phyloP scores from a whole-genome alignment of 306 rosid genomes.

The Cajanus cajan region DNA sequence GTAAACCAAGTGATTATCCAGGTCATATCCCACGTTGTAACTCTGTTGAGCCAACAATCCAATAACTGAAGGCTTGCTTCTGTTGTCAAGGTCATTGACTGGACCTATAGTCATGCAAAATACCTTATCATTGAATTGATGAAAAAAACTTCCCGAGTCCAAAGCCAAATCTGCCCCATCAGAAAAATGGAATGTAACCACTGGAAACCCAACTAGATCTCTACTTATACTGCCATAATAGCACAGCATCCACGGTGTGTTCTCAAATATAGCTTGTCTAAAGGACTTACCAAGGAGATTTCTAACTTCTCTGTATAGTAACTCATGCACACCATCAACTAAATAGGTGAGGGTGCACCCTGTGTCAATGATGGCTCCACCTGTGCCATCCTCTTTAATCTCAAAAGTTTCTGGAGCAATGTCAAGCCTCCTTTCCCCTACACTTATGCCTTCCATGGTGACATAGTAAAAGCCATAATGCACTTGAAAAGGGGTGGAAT shows the following conservation, averaged over 20 bases:
- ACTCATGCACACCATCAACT: constrained; percentile 13
- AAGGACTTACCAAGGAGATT: neutral
- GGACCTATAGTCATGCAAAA: constrained; percentile 37
- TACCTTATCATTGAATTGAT: neutral
- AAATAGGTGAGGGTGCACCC: constrained; percentile 30
- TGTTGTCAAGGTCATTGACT: neutral
- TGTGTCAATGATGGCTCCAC: constrained; percentile 50
- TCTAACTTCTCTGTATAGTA: constrained; percentile 25
- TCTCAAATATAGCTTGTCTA: neutral
- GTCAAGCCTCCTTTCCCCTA: constrained; percentile 38
- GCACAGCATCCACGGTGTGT: constrained; percentile 22
- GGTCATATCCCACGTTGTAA: constrained; percentile 49
- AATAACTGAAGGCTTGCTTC: constrained; percentile 13
- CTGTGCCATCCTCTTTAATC: constrained; percentile 24
- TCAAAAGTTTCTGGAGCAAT: constrained; percentile 26
- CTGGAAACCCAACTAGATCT: constrained; percentile 44
- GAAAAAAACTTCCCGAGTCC: constrained; percentile 34
- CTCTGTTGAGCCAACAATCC: constrained; percentile 44
- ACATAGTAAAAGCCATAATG: constrained; percentile 25
- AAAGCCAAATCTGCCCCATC: constrained; percentile 38
- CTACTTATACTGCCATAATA: constrained; percentile 25
- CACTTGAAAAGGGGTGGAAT: constrained; percentile 27
- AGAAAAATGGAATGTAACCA: constrained; percentile 38
- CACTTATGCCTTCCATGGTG: constrained; percentile 45
- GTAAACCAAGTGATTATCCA: constrained; percentile 10